A percentile compares a stretch with the other conserved stretches of the same genome.
Conservation (phyloP, 2,329 filamentous ascomycete species). For the Nothophoma quercina region DNA sequence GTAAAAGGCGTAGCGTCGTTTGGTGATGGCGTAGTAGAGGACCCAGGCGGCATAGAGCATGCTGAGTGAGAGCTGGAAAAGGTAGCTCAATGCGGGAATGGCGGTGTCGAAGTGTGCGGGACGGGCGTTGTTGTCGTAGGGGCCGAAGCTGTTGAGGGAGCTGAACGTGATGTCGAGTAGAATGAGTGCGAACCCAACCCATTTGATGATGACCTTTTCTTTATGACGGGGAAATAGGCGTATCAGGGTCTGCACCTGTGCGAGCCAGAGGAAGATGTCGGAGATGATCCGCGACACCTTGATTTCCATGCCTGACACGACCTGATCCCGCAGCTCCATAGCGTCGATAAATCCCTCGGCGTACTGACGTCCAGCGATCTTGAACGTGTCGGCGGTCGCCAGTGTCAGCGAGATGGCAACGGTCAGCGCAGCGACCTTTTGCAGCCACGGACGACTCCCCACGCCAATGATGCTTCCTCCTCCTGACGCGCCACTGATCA, state of each 20-base stretch:
- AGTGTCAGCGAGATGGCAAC: slow-evolving; percentile 87
- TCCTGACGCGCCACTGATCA: slow-evolving; percentile 77
- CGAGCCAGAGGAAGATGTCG: slow-evolving; percentile 95
- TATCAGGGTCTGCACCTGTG: slow-evolving; percentile 95
- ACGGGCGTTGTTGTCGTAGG: slow-evolving; percentile 61
- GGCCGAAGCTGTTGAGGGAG: slow-evolving; percentile 84
- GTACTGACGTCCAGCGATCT: slow-evolving; percentile 84
- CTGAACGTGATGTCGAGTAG: slow-evolving; percentile 90
- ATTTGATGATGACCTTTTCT: slow-evolving; percentile 98
- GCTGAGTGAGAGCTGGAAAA: slow-evolving; percentile 87
- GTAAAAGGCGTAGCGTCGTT: slow-evolving; percentile 89
- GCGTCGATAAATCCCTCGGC: slow-evolving; percentile 81
- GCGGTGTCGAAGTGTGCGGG: slow-evolving; percentile 85
- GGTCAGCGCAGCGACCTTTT: slow-evolving; percentile 71
- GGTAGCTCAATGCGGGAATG: slow-evolving; percentile 87
- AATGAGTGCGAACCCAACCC: slow-evolving; percentile 95
- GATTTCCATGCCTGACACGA: slow-evolving; percentile 84
- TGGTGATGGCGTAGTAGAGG: slow-evolving; percentile 90
- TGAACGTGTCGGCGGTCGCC: slow-evolving; percentile 89
- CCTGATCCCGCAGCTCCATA: slow-evolving; percentile 74
- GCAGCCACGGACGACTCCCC: slow-evolving; percentile 90
- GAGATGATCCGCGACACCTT: slow-evolving; percentile 92
- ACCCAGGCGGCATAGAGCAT: slow-evolving; percentile 93
- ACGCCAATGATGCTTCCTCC: slow-evolving; percentile 76
- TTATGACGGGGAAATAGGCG: slow-evolving; percentile 94